These are phyloP conservation scores for Neospora caninum DNA, from an alignment of 169 alveolate species.

Conservation along the genomic window DNA sequence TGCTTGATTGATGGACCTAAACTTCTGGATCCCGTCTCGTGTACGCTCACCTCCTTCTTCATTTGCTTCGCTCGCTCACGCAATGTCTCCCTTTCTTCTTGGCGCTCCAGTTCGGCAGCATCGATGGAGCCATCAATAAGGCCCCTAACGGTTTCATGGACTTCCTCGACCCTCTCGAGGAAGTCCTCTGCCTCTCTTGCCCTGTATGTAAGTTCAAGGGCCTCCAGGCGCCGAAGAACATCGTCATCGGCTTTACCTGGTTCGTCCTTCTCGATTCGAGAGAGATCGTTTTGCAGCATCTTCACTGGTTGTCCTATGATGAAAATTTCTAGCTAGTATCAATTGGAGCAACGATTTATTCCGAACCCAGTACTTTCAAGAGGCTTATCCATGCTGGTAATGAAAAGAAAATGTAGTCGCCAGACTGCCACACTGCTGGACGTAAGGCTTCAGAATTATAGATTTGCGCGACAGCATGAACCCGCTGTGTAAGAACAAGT, in stretches of 20 bases:
- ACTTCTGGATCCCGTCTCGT: too few relatives aligned
- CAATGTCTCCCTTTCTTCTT: not conserved
- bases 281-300: not conserved
- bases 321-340: too few relatives aligned
- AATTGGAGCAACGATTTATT: too few relatives aligned
- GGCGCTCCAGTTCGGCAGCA: slow-evolving; percentile 31
- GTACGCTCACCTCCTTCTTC: slow-evolving; percentile 14
- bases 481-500: too few relatives aligned
- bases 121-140: slow-evolving; percentile 32
- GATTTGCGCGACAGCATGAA: too few relatives aligned
- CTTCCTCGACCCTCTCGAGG: slow-evolving; percentile 24
- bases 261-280: not conserved
- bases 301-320: not conserved
- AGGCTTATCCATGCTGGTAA: too few relatives aligned
- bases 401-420: too few relatives aligned
- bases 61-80: slow-evolving; percentile 31
- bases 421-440: too few relatives aligned
- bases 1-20: too few relatives aligned
- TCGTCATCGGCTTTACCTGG: not conserved
- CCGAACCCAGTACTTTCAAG: too few relatives aligned
- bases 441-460: too few relatives aligned
- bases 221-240: not conserved
- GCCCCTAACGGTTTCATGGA: slow-evolving; percentile 5
- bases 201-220: not conserved
- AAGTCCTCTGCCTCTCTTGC: slow-evolving; percentile 25